phyloP scores from a whole-genome alignment of 257 asterid species.

The Nicotiana attenuata region DNA sequence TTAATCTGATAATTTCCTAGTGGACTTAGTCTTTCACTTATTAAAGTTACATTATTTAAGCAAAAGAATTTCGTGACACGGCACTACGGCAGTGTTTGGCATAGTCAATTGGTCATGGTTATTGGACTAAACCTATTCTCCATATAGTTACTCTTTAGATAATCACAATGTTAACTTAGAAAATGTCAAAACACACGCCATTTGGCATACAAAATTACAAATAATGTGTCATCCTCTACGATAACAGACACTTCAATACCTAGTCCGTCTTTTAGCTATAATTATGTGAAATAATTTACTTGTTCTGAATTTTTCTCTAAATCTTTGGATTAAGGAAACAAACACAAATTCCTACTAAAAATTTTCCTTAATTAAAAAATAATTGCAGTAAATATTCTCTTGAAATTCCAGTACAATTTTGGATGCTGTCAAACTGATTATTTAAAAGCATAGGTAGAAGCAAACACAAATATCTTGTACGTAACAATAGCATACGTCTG shows the following conservation, averaged over 20 bases:
- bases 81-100: background rate
- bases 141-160: background rate
- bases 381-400: background rate
- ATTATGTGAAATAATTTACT: background rate
- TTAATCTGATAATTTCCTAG: background rate
- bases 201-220: background rate
- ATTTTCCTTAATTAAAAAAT: background rate
- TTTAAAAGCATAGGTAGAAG: background rate
- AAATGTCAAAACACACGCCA: background rate
- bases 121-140: conserved; percentile 4
- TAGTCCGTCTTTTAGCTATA: background rate
- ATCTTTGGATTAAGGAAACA: background rate
- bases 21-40: background rate
- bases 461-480: background rate
- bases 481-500: background rate
- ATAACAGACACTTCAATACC: background rate
- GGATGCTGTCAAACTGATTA: background rate
- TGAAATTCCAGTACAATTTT: background rate
- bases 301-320: background rate
- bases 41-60: background rate
- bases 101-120: background rate
- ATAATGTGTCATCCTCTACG: background rate
- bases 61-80: background rate
- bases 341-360: background rate
- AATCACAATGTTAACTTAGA: background rate